Evolutionary conservation across 306 rosid species (phyloP), one percentile per base, ranked within the genome.

Genomic region (Echinosophora koreensis): DNA sequence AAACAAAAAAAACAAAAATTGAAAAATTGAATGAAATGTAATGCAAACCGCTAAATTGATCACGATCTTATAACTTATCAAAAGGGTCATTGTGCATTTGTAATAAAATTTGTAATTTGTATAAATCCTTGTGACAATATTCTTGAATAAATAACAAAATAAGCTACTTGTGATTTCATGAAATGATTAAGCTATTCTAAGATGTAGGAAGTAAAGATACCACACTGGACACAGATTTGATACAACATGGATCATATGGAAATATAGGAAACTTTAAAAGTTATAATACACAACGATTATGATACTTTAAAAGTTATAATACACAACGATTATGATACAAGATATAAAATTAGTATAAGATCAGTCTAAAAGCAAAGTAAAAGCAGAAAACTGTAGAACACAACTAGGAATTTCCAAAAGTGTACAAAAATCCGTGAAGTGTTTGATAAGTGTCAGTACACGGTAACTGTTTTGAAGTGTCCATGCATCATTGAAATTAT

Each of bases 121-220:
- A 44, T 9, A 44, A 55, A 17, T 15, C 60, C 32, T 17, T 16
- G 32, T 18, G 32, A 18, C 2, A 30, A 30, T 5, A 30, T 30
- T 59, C 41, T 60, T 62, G 68, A 62, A 62, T 9, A 62, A 35
- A n/a, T 62, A 13, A 62, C 32, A 28, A 30, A n/a, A 69, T 50
- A 8, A 49, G 12, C 27, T 14, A 4, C 30, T 49, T 2, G 22
- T 22, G 22, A 46, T 30, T 6, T 15, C 32, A 5, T 69, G 15
- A 44, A 44, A 30, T 30, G 32, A 30, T 2, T 30, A 30, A 44
- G 50, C 10, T 10, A 44, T 44, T 44, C 14, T 2, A 44, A 13
- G 4, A 22, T 22, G 22, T 22, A 22, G 22, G 22, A 44, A 3
- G 50, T 44, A 44, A 9, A 2, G 50, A 44, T 10, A 44, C 14